phyloP scores from a whole-genome alignment of 345 rosid species.

The Eucalyptus leucophloia region DNA sequence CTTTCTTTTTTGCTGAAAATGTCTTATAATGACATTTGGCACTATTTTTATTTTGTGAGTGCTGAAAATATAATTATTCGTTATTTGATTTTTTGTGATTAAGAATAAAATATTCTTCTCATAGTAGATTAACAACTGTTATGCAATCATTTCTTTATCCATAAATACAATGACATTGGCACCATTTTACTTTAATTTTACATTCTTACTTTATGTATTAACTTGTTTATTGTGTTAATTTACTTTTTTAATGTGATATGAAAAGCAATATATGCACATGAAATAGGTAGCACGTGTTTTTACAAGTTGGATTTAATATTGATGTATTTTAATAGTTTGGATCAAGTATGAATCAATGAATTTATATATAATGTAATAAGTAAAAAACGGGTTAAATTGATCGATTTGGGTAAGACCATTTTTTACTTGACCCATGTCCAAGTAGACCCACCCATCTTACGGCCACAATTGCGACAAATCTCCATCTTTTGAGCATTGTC shows the following conservation, averaged over 20 bases:
- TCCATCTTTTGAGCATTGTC: background rate
- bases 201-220: background rate
- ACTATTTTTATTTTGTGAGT: too few relatives aligned
- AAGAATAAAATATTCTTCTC: too few relatives aligned
- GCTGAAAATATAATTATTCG: background rate
- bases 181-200: background rate
- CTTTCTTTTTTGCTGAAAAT: too few relatives aligned
- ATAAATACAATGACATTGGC: background rate
- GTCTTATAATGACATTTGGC: background rate
- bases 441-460: rapidly evolving
- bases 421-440: too few relatives aligned
- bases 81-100: too few relatives aligned
- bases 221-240: background rate
- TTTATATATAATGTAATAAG: background rate
- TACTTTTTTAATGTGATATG: background rate
- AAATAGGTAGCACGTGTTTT: background rate
- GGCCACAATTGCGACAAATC: background rate
- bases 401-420: rapidly evolving
- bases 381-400: rapidly evolving
- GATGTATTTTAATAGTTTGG: background rate
- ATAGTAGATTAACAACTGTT: rapidly evolving
- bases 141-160: too few relatives aligned
- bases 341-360: background rate
- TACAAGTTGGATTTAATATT: background rate
- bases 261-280: background rate